Evolutionary conservation across 495 filamentous ascomycete genomes (phyloP).

Genomic region (Beverwykella pulmonaria): DNA sequence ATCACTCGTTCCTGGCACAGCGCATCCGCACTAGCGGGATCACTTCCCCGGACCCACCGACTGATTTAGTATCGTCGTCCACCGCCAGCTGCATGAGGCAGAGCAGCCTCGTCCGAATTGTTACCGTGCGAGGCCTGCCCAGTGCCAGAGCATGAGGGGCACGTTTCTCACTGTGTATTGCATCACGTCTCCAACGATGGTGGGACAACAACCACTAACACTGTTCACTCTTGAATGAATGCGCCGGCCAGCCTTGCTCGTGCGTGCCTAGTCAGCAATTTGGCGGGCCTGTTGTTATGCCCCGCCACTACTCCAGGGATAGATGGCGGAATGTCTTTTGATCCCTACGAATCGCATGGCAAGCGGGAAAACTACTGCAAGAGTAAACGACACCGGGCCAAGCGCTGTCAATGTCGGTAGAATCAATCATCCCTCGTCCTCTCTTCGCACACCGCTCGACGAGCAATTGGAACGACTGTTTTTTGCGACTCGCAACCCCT

Average conservation of each 20-base stretch:
- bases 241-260: not conserved
- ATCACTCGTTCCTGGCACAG: constrained; percentile 35
- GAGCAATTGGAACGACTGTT: not conserved
- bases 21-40: constrained; percentile 31
- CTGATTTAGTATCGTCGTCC: constrained; percentile 14
- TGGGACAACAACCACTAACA: constrained; percentile 7
- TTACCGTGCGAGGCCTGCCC: not conserved
- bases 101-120: not conserved
- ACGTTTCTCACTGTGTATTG: not conserved
- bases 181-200: constrained; percentile 16
- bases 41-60: constrained; percentile 40
- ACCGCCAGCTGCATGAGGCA: constrained; percentile 26
- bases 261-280: not conserved
- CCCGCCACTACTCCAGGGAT: constrained; percentile 24
- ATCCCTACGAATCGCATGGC: constrained; percentile 11
- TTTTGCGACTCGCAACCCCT: constrained; percentile 7
- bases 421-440: not conserved
- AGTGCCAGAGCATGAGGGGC: constrained; percentile 4
- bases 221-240: not conserved
- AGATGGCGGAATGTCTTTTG: not conserved
- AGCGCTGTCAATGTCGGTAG: constrained; percentile 2
- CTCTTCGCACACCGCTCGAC: not conserved
- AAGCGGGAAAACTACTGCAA: not conserved
- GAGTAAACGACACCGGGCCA: constrained; percentile 3
- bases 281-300: constrained; percentile 16